Base-by-base conservation (phyloP, 2,329 filamentous ascomycete genomes). In the Neospermospora avenae region DNA sequence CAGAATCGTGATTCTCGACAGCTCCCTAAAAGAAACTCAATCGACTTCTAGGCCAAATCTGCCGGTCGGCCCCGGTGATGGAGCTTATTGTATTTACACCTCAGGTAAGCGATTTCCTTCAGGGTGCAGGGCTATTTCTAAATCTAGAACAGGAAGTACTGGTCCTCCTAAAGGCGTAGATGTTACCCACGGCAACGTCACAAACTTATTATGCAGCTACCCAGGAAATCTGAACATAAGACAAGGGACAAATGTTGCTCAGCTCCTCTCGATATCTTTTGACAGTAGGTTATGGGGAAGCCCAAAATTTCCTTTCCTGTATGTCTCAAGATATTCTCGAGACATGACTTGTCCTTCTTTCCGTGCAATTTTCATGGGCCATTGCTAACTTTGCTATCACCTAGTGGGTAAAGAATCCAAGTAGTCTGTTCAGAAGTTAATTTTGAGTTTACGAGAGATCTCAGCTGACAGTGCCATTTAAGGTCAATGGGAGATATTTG, bases 141-240 rank as follows among this genome's bases (percentile, higher is more conserved):
- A 64, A 31, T n/a, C 13, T 18, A 45, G 61, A 25, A 64, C 20
- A 72, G 71, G 71, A 41, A 85, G 82, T 14, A 96, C 91, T 0
- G 92, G 92, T 46, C 81, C 88, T 6, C 92, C 92, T 54, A 96
- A 96, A 80, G 92, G 92, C 71, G 92, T 95, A 8, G 80, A 85
- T 68, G 77, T 85, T 22, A 78, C 77, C 18, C 84, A 86, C 61
- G 70, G 70, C 37, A 82, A 83, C 64, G 80, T 84, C 18, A 77
- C 78, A 16, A 85, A 85, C 68, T 73, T 83, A 11, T 72, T 84
- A 4, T 77, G 79, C 58, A 69, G 78, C 25, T 75, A 76, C 22
- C 82, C 83, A 0, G 81, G 79, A 5, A 78, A 77, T 59, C 68
- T 86, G 16, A 79, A 77, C 3, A 80, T 85, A 54, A 71, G 66